Conservation (phyloP, 257 asterid species). For the Lithospermum erythrorhizon region DNA sequence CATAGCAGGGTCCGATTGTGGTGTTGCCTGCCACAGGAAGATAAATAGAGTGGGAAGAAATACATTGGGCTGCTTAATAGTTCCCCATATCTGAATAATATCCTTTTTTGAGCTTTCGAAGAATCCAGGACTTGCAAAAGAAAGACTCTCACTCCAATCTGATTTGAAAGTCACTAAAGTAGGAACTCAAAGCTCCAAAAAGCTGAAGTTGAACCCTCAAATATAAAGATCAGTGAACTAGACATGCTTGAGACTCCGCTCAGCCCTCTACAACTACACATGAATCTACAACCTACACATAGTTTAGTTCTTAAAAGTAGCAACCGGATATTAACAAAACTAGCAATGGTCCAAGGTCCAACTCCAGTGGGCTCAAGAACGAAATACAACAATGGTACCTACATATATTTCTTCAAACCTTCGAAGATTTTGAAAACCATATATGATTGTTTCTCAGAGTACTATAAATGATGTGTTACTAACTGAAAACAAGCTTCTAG, state of each 20-base stretch:
- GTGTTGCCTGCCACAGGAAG: constrained; percentile 97
- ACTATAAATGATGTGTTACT: too few species aligned
- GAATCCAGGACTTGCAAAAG: constrained; percentile 34
- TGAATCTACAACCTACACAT: constrained; percentile 84
- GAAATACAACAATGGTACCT: not conserved
- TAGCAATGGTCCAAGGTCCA: not conserved
- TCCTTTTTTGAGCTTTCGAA: constrained; percentile 41
- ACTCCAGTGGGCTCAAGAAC: not conserved
- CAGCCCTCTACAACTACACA: constrained; percentile 99
- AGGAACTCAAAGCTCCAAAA: constrained; percentile 96
- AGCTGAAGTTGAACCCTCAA: constrained; percentile 99
- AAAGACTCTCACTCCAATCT: constrained; percentile 31
- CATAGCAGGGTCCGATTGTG: constrained; percentile 97
- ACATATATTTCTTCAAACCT: not conserved
- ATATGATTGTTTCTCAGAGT: not conserved
- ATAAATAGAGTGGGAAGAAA: constrained; percentile 84
- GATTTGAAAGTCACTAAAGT: constrained; percentile 61
- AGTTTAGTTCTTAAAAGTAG: constrained; percentile 18
- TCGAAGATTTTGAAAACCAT: not conserved
- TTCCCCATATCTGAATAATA: constrained; percentile 50
- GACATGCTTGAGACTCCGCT: constrained; percentile 98
- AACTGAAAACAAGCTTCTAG: too few species aligned
- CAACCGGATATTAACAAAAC: constrained; percentile 1
- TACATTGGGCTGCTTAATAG: constrained; percentile 73
- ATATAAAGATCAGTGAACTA: constrained; percentile 92